A percentile compares a stretch with the other conserved stretches of the same genome.
Conservation (phyloP, 2,329 filamentous ascomycete species). For the Exophiala calicioides region DNA sequence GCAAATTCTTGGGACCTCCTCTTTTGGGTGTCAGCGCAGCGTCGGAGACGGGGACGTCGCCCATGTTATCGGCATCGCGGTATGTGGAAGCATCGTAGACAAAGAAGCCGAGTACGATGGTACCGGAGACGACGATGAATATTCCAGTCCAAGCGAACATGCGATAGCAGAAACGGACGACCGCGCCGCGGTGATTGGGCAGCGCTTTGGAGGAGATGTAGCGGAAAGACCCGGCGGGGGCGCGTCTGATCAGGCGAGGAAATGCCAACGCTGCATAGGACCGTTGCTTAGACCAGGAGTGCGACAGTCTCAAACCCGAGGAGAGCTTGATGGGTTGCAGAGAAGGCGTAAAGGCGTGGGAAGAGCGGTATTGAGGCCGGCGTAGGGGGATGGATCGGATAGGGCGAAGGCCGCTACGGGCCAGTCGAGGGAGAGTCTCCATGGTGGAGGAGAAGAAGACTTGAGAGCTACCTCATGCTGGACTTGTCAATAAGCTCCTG, state of each 20-base stretch:
- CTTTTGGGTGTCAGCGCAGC: conserved; percentile 76
- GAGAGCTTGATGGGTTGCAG: conserved; percentile 8
- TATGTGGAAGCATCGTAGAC: conserved; percentile 93
- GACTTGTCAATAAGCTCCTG: conserved; percentile 1
- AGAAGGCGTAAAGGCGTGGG: conserved; percentile 1
- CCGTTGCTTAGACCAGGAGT: not conserved
- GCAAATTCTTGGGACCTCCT: conserved; percentile 92
- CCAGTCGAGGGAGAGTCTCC: conserved; percentile 23
- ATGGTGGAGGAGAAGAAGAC: conserved; percentile 14
- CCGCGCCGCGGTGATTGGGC: conserved; percentile 36
- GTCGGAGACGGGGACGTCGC: conserved; percentile 81
- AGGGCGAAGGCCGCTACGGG: conserved; percentile 17
- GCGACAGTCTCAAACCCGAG: conserved; percentile 4
- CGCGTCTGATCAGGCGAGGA: conserved; percentile 7
- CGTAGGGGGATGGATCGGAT: conserved; percentile 5
- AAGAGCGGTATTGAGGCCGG: conserved; percentile 4
- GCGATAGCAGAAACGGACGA: conserved; percentile 63
- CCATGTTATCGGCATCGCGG: conserved; percentile 62
- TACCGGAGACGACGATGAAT: conserved; percentile 69
- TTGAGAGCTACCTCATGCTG: conserved; percentile 21
- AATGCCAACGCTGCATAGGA: conserved; percentile 4
- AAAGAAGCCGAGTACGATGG: conserved; percentile 79
- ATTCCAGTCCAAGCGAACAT: conserved; percentile 72
- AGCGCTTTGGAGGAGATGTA: conserved; percentile 38
- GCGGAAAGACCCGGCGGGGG: conserved; percentile 15